These are phyloP conservation scores for Brassica incana DNA, from an alignment of 345 rosid species.

Conservation along the genomic window DNA sequence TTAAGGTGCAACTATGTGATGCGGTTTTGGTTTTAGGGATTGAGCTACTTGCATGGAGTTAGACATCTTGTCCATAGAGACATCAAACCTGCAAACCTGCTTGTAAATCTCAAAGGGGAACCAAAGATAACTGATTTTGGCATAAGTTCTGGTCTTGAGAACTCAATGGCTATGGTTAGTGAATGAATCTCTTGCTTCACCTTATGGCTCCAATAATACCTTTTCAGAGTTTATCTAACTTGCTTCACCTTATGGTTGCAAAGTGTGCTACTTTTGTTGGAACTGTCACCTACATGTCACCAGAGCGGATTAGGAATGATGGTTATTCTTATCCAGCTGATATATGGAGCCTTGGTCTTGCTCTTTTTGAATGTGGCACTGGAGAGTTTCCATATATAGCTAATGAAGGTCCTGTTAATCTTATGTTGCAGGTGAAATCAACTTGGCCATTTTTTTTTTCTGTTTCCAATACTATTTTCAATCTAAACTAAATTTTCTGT, in stretches of 20 bases:
- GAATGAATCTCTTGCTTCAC: slow-evolving; percentile 10
- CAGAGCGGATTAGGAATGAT: slow-evolving; percentile 82
- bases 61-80: slow-evolving; percentile 96
- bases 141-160: slow-evolving; percentile 95
- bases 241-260: slow-evolving; percentile 22
- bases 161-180: slow-evolving; percentile 93
- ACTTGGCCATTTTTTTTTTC: background rate
- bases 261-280: slow-evolving; percentile 99
- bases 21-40: slow-evolving; percentile 51
- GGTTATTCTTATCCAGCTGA: slow-evolving; percentile 95
- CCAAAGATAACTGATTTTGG: slow-evolving; percentile 98
- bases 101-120: slow-evolving; percentile 88
- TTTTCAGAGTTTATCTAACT: slow-evolving; percentile 22
- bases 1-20: too few relatives aligned
- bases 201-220: background rate
- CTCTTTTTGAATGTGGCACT: slow-evolving; percentile 90
- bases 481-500: slow-evolving; percentile 4
- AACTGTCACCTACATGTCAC: slow-evolving; percentile 99
- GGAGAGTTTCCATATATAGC: slow-evolving; percentile 93
- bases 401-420: slow-evolving; percentile 86
- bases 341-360: slow-evolving; percentile 97
- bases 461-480: background rate
- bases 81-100: slow-evolving; percentile 96
- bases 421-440: slow-evolving; percentile 83
- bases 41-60: slow-evolving; percentile 85